Base-by-base conservation (phyloP, 805 yeast species). In the Lipomyces chichibuensis region DNA sequence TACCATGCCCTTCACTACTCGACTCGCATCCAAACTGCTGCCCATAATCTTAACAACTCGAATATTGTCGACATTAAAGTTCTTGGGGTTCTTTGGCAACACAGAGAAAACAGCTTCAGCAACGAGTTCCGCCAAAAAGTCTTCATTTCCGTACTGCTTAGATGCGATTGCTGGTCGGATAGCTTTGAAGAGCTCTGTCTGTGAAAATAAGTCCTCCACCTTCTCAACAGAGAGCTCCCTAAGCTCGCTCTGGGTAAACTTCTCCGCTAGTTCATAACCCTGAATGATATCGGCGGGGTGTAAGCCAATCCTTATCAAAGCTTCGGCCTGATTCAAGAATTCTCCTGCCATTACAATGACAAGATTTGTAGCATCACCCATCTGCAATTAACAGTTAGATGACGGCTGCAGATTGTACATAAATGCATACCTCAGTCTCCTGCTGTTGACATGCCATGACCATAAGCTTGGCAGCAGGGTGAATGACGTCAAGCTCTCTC, bases 31-130 rank as follows among this genome's bases (percentile, higher is more conserved):
- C 73, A 95, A 82, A 62, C 93, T 84, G 20, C 96, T 84, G 69
- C 99, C 99, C 97, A 95, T 91, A 73, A 95, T 90, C 80, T 95
- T 95, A 62, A 95, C 99, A 20, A 95, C 97, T 77, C 99, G 87
- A 69, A 95, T 85, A 66, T 93, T 89, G 77, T 95, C 99, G 64
- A 94, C 95, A 77, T 93, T 95, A 84, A 95, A 95, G 37, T 74
- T 75, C 62, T 78, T 78, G 35, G 91, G 88, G 71, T 84, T 84
- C 73, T 84, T 84, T 72, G 97, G 96, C 74, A 90, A 77, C 29
- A 93, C 92, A 70, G 86, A 82, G 55, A 90, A 81, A 2, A 94
- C 91, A 0, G 98, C 97, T 67, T 92, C 95, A 46, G 91, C 85
- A 20, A 95, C 95, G 60, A 95, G 83, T 49, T 84, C 84, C 64